Evolutionary conservation across 768 basidiomycete species (phyloP).

Genomic region (Serendipita vermifera): DNA sequence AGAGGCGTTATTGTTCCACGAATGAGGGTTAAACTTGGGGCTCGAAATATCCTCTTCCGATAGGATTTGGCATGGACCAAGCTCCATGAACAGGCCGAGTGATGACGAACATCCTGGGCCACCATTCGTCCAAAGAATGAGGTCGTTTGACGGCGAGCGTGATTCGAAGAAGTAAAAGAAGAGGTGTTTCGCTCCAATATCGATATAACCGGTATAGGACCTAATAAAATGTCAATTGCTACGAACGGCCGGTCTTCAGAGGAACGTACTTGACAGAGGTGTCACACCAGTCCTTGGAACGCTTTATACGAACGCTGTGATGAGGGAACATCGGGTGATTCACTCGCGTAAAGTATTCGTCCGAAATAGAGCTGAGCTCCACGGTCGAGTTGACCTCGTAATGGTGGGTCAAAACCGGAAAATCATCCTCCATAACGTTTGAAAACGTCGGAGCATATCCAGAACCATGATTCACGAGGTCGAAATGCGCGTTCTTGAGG

Average conservation of each 20-base stretch:
- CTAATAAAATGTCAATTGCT: conserved; percentile 1
- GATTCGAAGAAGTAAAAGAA: conserved; percentile 27
- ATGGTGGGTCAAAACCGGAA: no score
- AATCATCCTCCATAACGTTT: no score
- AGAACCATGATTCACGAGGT: no score
- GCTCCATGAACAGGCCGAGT: conserved; percentile 59
- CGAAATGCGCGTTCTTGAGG: no score
- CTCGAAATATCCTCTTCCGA: conserved; percentile 8
- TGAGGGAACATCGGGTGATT: conserved; percentile 17
- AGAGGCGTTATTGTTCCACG: conserved; percentile 44
- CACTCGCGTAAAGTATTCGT: conserved; percentile 14
- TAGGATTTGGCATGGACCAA: conserved; percentile 33
- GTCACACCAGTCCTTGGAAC: conserved; percentile 31
- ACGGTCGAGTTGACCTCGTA: no score
- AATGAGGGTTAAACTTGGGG: conserved; percentile 31
- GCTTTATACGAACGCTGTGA: conserved; percentile 30
- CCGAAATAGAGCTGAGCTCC: no score
- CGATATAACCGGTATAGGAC: conserved; percentile 21
- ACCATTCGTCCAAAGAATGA: conserved; percentile 18
- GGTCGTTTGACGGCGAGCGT: conserved; percentile 13
- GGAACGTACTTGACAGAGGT: conserved; percentile 22
- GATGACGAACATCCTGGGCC: conserved; percentile 47
- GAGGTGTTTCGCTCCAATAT: conserved; percentile 30
- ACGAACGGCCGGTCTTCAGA: neutral
- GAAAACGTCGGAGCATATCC: no score